Evolutionary conservation across 2,329 filamentous ascomycete species (phyloP).

Genomic region (Camillea tinctor): DNA sequence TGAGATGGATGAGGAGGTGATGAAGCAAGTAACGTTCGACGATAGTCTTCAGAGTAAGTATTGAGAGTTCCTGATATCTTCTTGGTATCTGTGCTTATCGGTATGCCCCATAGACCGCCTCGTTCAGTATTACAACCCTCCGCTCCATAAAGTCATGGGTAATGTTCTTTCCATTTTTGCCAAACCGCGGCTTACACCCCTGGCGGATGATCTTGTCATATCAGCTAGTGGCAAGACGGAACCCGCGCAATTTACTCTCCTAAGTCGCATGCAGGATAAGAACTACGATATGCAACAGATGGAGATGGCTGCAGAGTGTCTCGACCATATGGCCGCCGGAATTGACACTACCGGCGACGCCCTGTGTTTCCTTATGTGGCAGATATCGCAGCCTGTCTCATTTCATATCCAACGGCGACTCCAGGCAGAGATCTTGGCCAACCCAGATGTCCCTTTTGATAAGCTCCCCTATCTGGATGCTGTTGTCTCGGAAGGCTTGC

Average conservation of each 20-base stretch:
- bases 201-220: slow-evolving; percentile 59
- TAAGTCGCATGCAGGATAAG: slow-evolving; percentile 57
- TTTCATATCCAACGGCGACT: slow-evolving; percentile 50
- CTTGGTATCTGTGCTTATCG: background rate
- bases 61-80: background rate
- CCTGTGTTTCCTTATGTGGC: slow-evolving; percentile 70
- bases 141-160: slow-evolving; percentile 47
- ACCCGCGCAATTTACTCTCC: slow-evolving; percentile 54
- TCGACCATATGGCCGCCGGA: slow-evolving; percentile 70
- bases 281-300: slow-evolving; percentile 46
- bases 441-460: slow-evolving; percentile 42
- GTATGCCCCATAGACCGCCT: slow-evolving; percentile 51
- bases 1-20: slow-evolving; percentile 59
- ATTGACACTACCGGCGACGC: slow-evolving; percentile 72
- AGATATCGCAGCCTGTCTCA: slow-evolving; percentile 62
- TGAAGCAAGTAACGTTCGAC: slow-evolving; percentile 68
- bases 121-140: slow-evolving; percentile 56
- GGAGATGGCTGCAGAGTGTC: slow-evolving; percentile 64
- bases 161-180: slow-evolving; percentile 47
- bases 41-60: slow-evolving; percentile 63
- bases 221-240: slow-evolving; percentile 46
- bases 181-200: slow-evolving; percentile 55
- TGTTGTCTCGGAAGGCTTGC: slow-evolving; percentile 59
- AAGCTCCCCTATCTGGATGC: slow-evolving; percentile 61
- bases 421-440: slow-evolving; percentile 48